A percentile compares a stretch with the other conserved stretches of the same genome.
phyloP scores from a whole-genome alignment of 2,329 filamentous ascomycete genomes.

The Fusarium proliferatum region DNA sequence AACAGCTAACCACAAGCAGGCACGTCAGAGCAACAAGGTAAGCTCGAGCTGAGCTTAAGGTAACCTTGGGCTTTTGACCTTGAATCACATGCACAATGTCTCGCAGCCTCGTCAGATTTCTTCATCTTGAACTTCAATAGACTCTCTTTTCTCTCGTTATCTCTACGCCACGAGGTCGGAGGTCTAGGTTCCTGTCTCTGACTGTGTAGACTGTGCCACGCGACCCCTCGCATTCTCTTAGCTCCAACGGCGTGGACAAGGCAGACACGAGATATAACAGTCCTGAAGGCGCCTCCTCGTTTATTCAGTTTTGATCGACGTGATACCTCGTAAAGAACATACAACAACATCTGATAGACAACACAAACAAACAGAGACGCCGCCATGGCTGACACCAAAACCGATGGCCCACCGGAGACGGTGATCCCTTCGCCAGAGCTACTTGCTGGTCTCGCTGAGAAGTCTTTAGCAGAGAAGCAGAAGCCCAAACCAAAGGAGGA shows the following conservation, averaged over 20 bases:
- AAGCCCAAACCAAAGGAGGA: constrained; percentile 20
- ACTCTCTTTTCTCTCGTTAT: neutral
- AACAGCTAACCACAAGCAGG: constrained; percentile 25
- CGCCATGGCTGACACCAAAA: constrained; percentile 44
- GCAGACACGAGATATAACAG: constrained; percentile 31
- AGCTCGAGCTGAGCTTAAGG: constrained; percentile 7
- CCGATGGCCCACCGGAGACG: constrained; percentile 39
- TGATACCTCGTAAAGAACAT: neutral
- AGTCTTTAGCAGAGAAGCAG: constrained; percentile 18
- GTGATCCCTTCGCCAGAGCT: constrained; percentile 48
- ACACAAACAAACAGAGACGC: neutral
- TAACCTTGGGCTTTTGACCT: constrained; percentile 19
- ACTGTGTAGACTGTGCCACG: constrained; percentile 26
- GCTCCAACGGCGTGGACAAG: constrained; percentile 4
- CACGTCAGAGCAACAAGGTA: constrained; percentile 6
- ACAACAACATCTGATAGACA: constrained; percentile 5
- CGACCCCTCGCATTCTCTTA: constrained; percentile 33
- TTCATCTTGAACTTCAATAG: constrained; percentile 17
- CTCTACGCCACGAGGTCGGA: constrained; percentile 24
- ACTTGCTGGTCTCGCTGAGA: constrained; percentile 38
- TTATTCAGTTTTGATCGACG: neutral
- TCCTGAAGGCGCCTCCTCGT: neutral
- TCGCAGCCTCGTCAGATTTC: constrained; percentile 23
- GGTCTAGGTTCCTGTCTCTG: neutral
- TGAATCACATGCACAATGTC: constrained; percentile 44